Conservation (phyloP, 163 green algal genomes). For the Chlorella variabilis region DNA sequence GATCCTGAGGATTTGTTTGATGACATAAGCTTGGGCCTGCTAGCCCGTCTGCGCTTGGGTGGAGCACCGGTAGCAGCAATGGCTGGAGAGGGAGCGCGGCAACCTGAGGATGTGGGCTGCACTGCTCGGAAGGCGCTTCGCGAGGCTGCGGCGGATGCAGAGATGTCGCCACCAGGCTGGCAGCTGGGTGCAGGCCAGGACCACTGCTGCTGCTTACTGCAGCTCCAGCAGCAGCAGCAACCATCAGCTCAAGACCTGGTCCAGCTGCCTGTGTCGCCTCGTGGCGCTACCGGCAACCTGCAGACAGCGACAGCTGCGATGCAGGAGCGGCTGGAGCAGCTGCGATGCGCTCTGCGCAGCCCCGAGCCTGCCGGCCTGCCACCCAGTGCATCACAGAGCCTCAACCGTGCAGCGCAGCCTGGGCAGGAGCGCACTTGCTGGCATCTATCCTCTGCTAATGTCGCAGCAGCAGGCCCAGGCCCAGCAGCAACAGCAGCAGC, state of each 20-base stretch:
- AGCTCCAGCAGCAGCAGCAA: background rate
- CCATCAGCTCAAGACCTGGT: too few species aligned
- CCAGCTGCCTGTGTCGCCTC: too few species aligned
- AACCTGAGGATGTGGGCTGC: background rate
- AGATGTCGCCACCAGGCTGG: background rate
- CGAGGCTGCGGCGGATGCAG: background rate
- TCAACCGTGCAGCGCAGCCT: too few species aligned
- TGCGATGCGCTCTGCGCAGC: background rate
- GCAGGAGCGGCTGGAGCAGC: background rate
- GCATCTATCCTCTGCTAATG: too few species aligned
- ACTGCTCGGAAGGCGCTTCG: background rate
- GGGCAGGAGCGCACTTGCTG: too few species aligned
- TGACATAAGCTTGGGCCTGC: conserved; percentile 19
- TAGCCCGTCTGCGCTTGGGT: background rate
- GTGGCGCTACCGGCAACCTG: background rate
- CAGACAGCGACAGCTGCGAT: background rate
- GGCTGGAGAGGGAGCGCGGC: background rate
- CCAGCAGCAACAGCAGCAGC: background rate
- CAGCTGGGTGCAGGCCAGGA: background rate
- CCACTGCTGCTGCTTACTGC: background rate
- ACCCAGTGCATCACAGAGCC: too few species aligned
- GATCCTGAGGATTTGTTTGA: conserved; percentile 24
- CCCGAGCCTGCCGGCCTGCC: background rate
- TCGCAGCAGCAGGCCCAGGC: background rate
- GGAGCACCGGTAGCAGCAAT: background rate